A percentile compares a stretch with the other conserved stretches of the same genome.
phyloP scores from a whole-genome alignment of 1,284 basidiomycete genomes.

The Thecaphora thlaspeos region DNA sequence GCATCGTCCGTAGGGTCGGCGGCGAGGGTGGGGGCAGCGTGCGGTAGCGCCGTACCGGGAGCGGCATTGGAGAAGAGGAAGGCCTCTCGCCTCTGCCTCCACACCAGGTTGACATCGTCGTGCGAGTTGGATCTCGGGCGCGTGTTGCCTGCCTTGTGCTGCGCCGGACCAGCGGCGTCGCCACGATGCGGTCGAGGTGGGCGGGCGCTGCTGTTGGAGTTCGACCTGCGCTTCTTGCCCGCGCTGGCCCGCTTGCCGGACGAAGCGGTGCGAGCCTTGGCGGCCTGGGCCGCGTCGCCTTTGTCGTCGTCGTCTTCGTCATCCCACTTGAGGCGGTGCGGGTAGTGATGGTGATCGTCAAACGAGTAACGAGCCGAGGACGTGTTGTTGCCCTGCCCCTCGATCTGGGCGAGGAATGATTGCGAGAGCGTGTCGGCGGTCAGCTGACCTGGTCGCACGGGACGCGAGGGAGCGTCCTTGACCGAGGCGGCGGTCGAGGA shows the following conservation, averaged over 20 bases:
- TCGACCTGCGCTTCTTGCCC: neutral
- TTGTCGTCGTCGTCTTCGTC: constrained; percentile 7
- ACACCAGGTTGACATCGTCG: neutral
- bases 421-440: neutral
- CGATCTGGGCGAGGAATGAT: constrained; percentile 5
- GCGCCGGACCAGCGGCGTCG: too few species aligned
- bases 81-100: neutral
- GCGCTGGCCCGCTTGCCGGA: too few species aligned
- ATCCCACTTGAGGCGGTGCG: constrained; percentile 23
- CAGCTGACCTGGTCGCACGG: constrained; percentile 1
- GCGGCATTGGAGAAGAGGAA: neutral
- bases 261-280: too few species aligned
- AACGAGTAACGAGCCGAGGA: constrained; percentile 24
- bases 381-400: constrained; percentile 3
- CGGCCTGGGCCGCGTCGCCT: too few species aligned
- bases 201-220: neutral
- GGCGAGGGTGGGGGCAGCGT: neutral
- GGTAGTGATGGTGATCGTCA: constrained; percentile 37
- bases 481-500: constrained; percentile 1
- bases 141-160: neutral
- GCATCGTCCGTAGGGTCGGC: neutral
- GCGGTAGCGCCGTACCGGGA: neutral
- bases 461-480: neutral
- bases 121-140: neutral
- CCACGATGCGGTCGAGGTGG: too few species aligned